Percentiles rank a stretch among this genome's conserved stretches.
Evolutionary conservation across 2,329 filamentous ascomycete species (phyloP).

Genomic region (Reticulascus tulasneorum): DNA sequence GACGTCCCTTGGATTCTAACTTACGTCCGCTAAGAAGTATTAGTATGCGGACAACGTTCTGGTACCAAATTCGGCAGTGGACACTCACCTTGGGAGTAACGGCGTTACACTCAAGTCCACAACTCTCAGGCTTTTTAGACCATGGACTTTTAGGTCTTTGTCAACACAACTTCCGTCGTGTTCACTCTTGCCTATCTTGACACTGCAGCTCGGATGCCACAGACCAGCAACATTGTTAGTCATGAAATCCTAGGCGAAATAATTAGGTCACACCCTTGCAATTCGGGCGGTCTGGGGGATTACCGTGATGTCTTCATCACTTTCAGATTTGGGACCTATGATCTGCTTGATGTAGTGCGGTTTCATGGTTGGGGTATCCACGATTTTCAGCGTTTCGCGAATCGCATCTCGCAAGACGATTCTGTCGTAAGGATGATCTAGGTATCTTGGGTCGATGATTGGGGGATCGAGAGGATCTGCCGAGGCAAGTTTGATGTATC

Average conservation of each 20-base stretch:
- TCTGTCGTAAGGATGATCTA: slow-evolving; percentile 4
- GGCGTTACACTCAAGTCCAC: slow-evolving; percentile 1
- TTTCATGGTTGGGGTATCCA: slow-evolving; percentile 3
- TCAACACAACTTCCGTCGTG: slow-evolving; percentile 4
- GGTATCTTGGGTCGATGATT: slow-evolving; percentile 3
- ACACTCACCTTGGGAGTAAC: slow-evolving; percentile 4
- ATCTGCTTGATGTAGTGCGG: slow-evolving; percentile 3
- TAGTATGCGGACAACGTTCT: neutral
- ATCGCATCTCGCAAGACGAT: slow-evolving; percentile 3
- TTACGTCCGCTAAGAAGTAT: slow-evolving; percentile 2
- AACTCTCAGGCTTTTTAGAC: neutral
- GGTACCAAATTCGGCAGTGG: neutral
- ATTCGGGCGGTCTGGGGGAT: neutral
- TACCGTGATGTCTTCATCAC: slow-evolving; percentile 1
- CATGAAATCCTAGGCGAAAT: slow-evolving; percentile 1
- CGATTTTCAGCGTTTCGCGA: neutral
- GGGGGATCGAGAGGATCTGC: slow-evolving; percentile 1
- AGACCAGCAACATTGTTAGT: slow-evolving; percentile 3
- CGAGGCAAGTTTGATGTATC: slow-evolving; percentile 1
- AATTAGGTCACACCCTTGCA: accelerated
- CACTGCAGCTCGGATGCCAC: slow-evolving; percentile 8
- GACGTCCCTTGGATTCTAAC: neutral
- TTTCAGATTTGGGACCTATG: slow-evolving; percentile 5
- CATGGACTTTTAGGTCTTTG: slow-evolving; percentile 4
- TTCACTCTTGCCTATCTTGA: slow-evolving; percentile 7